Evolutionary conservation across 441 rosid genomes (phyloP).

Genomic region (Dalechampia spathulata): DNA sequence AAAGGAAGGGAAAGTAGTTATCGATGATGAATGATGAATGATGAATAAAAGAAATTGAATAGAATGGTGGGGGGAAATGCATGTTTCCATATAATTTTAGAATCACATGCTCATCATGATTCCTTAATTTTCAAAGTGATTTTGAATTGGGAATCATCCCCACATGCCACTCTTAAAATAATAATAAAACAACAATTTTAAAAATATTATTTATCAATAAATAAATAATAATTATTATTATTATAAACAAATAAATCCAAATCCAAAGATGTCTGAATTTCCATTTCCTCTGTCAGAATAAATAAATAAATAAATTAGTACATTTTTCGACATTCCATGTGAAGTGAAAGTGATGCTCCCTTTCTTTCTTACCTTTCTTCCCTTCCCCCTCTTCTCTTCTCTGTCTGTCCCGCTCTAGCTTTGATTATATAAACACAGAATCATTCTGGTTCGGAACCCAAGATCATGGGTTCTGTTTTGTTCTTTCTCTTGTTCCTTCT

Average conservation of each 20-base stretch:
- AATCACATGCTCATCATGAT: conserved; percentile 19
- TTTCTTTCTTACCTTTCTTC: no score
- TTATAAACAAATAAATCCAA: background rate
- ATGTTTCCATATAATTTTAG: conserved; percentile 15
- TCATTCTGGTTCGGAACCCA: background rate
- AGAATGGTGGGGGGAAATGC: conserved; percentile 2
- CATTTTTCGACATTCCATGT: conserved; percentile 20
- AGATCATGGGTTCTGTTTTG: conserved; percentile 5
- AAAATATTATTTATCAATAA: no score
- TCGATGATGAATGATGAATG: no score
- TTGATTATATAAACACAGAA: conserved; percentile 16
- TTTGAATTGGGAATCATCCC: conserved; percentile 20
- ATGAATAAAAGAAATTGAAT: no score
- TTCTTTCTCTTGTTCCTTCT: conserved; percentile 34
- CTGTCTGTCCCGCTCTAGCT: conserved; percentile 5
- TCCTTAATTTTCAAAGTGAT: conserved; percentile 18
- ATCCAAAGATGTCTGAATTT: no score
- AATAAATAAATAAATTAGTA: background rate
- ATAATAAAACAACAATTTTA: no score
- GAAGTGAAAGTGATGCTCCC: no score
- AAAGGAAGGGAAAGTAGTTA: no score
- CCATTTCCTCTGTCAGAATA: no score
- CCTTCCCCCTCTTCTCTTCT: background rate
- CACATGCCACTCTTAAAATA: conserved; percentile 16
- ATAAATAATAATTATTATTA: background rate